These are phyloP conservation scores for Hypseocharis bilobata DNA, from an alignment of 441 rosid genomes.

Conservation along the genomic window DNA sequence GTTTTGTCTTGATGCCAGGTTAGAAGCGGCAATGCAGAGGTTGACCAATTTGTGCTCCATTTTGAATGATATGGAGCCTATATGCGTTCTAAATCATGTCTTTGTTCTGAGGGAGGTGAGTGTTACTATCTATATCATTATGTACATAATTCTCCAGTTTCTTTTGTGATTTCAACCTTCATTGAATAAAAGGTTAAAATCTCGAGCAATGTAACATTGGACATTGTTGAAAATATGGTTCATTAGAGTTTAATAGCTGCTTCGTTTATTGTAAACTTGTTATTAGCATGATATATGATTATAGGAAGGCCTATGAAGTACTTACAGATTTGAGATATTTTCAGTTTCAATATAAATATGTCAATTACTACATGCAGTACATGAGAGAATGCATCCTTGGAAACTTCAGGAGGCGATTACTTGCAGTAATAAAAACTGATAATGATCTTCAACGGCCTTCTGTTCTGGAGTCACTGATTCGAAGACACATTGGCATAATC, in stretches of 20 bases:
- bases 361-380: constrained; percentile 50
- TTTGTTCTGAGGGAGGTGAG: constrained; percentile 96
- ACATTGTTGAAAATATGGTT: not conserved
- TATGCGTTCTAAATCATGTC: constrained; percentile 92
- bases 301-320: not conserved
- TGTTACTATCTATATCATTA: not conserved
- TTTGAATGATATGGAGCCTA: constrained; percentile 97
- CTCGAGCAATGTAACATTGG: not conserved
- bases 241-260: not conserved
- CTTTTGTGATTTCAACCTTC: not conserved
- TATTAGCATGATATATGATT: not conserved
- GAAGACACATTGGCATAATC: constrained; percentile 79
- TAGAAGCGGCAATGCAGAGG: constrained; percentile 99
- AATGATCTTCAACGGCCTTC: constrained; percentile 94
- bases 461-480: constrained; percentile 65
- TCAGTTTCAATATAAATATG: not conserved
- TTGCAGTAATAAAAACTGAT: constrained; percentile 65
- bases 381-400: constrained; percentile 97
- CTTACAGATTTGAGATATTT: not conserved
- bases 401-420: constrained; percentile 91
- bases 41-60: constrained; percentile 87
- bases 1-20: constrained; percentile 46
- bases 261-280: not conserved
- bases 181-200: not conserved
- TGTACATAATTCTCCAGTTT: not conserved